A percentile compares a stretch with the other conserved stretches of the same genome.
Conservation (phyloP, 1,139 yeast species). For the Lodderomyces jiufengensis region DNA sequence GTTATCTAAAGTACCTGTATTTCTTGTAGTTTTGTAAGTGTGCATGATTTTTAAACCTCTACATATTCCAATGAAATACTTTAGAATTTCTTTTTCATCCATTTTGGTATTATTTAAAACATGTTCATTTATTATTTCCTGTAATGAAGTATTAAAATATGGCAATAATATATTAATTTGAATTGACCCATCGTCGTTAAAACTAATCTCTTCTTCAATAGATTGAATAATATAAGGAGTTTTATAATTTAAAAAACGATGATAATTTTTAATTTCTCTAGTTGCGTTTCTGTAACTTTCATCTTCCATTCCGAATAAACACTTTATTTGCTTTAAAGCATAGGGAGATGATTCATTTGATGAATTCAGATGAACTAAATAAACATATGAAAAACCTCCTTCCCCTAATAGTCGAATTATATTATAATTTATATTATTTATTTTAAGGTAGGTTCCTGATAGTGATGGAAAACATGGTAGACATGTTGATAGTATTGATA, state of each 20-base stretch:
- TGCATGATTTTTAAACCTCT: constrained; percentile 78
- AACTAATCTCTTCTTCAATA: constrained; percentile 66
- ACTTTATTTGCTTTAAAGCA: constrained; percentile 81
- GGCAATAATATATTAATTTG: constrained; percentile 79
- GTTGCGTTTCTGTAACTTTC: constrained; percentile 57
- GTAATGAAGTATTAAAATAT: constrained; percentile 66
- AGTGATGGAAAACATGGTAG: constrained; percentile 43
- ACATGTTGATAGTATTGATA: constrained; percentile 27
- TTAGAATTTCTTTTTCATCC: constrained; percentile 56
- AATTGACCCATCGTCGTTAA: constrained; percentile 75
- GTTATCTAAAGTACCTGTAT: constrained; percentile 19
- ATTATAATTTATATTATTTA: constrained; percentile 48
- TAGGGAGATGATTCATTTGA: constrained; percentile 41
- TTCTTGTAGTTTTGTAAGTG: constrained; percentile 42
- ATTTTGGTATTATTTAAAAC: constrained; percentile 51
- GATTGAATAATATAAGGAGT: constrained; percentile 64
- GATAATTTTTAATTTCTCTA: constrained; percentile 73
- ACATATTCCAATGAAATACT: constrained; percentile 64
- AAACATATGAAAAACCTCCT: constrained; percentile 90
- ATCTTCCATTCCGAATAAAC: constrained; percentile 82
- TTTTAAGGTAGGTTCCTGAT: constrained; percentile 44
- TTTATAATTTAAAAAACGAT: constrained; percentile 53
- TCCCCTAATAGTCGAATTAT: constrained; percentile 79
- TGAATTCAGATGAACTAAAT: constrained; percentile 51
- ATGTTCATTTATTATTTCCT: constrained; percentile 67